Evolutionary conservation across 2,329 filamentous ascomycete genomes (phyloP).

Genomic region (Alternaria longipes): DNA sequence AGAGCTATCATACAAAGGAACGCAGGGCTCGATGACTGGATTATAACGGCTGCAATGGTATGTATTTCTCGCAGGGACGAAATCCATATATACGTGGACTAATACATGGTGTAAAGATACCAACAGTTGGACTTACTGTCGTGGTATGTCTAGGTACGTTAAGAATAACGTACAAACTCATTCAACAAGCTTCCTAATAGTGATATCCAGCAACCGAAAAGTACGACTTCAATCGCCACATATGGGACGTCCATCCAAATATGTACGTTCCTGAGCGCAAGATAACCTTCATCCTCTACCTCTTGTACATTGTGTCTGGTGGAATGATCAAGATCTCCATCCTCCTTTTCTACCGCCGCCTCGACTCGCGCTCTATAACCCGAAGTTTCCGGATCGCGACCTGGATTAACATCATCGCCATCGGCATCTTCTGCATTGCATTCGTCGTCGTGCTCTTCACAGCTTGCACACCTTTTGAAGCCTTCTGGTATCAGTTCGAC

Average conservation of each 20-base stretch:
- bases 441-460: constrained; percentile 24
- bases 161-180: neutral
- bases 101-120: constrained; percentile 3
- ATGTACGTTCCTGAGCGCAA: constrained; percentile 21
- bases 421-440: constrained; percentile 20
- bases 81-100: neutral
- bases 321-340: constrained; percentile 38
- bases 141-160: neutral
- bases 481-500: constrained; percentile 31
- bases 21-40: constrained; percentile 26
- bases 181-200: neutral
- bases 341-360: constrained; percentile 33
- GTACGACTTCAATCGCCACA: constrained; percentile 21
- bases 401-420: constrained; percentile 25
- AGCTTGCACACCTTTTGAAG: constrained; percentile 21
- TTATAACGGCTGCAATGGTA: constrained; percentile 27
- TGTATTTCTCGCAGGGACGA: neutral
- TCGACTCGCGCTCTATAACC: constrained; percentile 22
- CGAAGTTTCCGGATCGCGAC: constrained; percentile 21
- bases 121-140: constrained; percentile 6
- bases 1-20: constrained; percentile 23
- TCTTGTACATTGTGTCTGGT: constrained; percentile 22
- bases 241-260: constrained; percentile 25
- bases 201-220: constrained; percentile 2
- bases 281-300: constrained; percentile 25